phyloP scores from a whole-genome alignment of 2,329 filamentous ascomycete species.

The Fusarium siculi region DNA sequence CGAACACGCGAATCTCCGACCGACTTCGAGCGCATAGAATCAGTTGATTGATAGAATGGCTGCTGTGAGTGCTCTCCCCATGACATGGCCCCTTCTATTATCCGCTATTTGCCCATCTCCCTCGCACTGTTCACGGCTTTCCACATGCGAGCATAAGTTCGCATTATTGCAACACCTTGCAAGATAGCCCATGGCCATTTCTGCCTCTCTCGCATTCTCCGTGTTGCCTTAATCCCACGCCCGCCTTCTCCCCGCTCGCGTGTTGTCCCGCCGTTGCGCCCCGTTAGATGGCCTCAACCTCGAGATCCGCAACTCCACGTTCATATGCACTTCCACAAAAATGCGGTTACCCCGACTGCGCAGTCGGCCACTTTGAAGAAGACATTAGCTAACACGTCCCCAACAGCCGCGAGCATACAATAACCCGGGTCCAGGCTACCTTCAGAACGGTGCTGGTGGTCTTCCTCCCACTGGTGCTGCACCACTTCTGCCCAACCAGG shows the following conservation, averaged over 20 bases:
- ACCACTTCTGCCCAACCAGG: slow-evolving; percentile 74
- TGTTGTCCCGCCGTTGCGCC: slow-evolving; percentile 38
- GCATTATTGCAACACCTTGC: background rate
- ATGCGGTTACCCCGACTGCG: background rate
- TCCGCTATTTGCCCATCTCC: slow-evolving; percentile 21
- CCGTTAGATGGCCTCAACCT: slow-evolving; percentile 28
- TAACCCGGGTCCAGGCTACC: slow-evolving; percentile 67
- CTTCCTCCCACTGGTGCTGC: slow-evolving; percentile 68
- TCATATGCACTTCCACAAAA: slow-evolving; percentile 14
- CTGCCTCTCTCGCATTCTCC: background rate
- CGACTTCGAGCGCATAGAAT: slow-evolving; percentile 44
- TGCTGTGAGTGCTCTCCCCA: slow-evolving; percentile 52
- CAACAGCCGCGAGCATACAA: slow-evolving; percentile 58
- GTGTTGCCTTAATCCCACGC: slow-evolving; percentile 1
- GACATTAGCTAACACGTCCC: slow-evolving; percentile 35
- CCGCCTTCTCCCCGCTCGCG: slow-evolving; percentile 33
- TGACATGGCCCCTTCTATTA: slow-evolving; percentile 31
- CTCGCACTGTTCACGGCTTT: slow-evolving; percentile 6
- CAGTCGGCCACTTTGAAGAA: background rate
- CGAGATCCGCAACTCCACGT: slow-evolving; percentile 26
- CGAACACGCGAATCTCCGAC: slow-evolving; percentile 34
- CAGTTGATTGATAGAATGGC: slow-evolving; percentile 54
- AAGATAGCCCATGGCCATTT: background rate
- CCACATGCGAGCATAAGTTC: slow-evolving; percentile 10
- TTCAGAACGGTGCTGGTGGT: slow-evolving; percentile 70